These are phyloP conservation scores for Rostrohypoxylon terebratum DNA, from an alignment of 495 filamentous ascomycete species.

Conservation along the genomic window DNA sequence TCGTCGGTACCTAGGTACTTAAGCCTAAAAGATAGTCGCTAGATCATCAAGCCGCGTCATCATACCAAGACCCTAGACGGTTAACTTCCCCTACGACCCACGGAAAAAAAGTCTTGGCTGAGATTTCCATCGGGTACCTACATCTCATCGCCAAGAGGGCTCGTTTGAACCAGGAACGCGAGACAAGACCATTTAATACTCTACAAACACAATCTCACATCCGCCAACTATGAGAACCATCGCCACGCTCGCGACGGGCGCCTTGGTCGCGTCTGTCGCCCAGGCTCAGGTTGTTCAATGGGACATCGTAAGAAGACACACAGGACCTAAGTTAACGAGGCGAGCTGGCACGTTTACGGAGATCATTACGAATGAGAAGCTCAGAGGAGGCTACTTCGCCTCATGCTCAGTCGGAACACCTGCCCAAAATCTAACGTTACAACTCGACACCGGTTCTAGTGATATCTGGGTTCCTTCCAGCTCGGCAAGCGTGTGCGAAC, in stretches of 20 bases:
- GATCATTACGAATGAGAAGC: slow-evolving; percentile 55
- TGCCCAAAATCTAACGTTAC: slow-evolving; percentile 71
- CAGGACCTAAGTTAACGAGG: slow-evolving; percentile 45
- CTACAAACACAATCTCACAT: background rate
- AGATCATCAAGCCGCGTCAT: slow-evolving; percentile 33
- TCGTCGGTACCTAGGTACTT: background rate
- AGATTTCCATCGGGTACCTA: slow-evolving; percentile 7
- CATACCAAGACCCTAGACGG: slow-evolving; percentile 17
- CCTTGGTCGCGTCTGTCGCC: slow-evolving; percentile 47
- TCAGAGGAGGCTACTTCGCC: slow-evolving; percentile 72
- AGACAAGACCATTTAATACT: background rate
- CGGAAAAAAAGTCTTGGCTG: slow-evolving; percentile 29
- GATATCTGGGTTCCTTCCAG: slow-evolving; percentile 87
- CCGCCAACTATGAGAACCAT: slow-evolving; percentile 37
- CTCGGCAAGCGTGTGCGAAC: slow-evolving; percentile 67
- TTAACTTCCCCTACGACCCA: slow-evolving; percentile 23
- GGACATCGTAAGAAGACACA: slow-evolving; percentile 51
- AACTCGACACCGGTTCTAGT: slow-evolving; percentile 88
- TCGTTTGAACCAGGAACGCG: background rate
- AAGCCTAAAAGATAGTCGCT: background rate
- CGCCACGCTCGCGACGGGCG: slow-evolving; percentile 45
- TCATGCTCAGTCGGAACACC: slow-evolving; percentile 79
- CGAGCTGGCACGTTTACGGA: slow-evolving; percentile 53
- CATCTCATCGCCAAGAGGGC: slow-evolving; percentile 3
- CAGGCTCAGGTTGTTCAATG: slow-evolving; percentile 59